Base-by-base conservation (phyloP, 257 asterid species). In the Lycium ferocissimum region DNA sequence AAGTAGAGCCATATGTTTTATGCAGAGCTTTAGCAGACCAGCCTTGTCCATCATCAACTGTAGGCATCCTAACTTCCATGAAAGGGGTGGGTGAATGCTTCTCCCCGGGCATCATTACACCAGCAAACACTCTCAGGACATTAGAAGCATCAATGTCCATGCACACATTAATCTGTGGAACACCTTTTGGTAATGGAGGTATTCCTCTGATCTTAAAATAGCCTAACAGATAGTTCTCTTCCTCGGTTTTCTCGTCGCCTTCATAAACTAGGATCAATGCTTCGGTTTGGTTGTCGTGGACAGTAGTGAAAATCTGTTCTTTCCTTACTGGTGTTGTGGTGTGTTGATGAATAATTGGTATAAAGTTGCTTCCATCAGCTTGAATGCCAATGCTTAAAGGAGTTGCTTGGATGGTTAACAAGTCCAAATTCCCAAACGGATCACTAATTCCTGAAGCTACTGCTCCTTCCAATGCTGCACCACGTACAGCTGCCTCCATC, bases 401-500 rank as follows among this genome's bases (percentile, higher is more conserved):
- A 59, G 97, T 92, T 65, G 89, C 95, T 87, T 95, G 98, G 20
- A 93, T 92, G 2, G 95, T 93, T 82, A 93, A 81, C 40, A 95
- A 92, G 88, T 95, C 98, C 79, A 95, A 88, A 87, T 89, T 88
- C 56, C 98, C 98, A 20, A 91, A 93, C 11, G 98, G 95, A 63
- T 95, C 98, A 9, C 87, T 92, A 9, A 91, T 88, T 80, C 98
- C 98, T 2, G 96, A 93, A 40, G 98, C 95, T 26, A 94, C 91
- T 0, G 98, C 98, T 1, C 98, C 98, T 90, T 94, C 98, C 67
- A 95, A 84, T 5, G 98, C 98, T 11, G 98, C 98, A 75, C 98
- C 98, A 2, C 92, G 88, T 26, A 95, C 98, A 13, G 98, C 98
- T 66, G 96, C 98, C 87, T 94, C 98, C 75, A 95, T 26, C 0